Conservation (phyloP, 2,329 filamentous ascomycete species). For the Colletotrichum orchidophilum region DNA sequence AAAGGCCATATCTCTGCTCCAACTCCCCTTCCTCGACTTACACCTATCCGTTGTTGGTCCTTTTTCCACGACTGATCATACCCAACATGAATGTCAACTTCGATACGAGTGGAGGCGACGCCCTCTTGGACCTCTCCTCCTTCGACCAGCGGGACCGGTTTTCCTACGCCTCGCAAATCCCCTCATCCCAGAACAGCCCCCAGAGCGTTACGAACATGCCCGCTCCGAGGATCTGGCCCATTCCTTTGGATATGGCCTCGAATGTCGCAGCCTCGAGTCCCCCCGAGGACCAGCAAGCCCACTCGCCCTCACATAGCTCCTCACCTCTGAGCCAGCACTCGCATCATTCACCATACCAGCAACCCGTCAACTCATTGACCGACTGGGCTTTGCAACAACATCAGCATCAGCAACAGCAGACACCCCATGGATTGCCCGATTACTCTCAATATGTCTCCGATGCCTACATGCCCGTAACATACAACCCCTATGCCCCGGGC, state of each 20-base stretch:
- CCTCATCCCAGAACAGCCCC: slow-evolving; percentile 34
- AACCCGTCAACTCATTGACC: slow-evolving; percentile 61
- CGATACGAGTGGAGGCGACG: slow-evolving; percentile 65
- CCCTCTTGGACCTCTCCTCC: slow-evolving; percentile 66
- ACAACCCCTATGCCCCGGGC: slow-evolving; percentile 58
- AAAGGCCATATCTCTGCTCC: slow-evolving; percentile 34
- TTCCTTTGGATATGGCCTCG: slow-evolving; percentile 62
- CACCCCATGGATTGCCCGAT: slow-evolving; percentile 50
- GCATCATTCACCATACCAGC: slow-evolving; percentile 63
- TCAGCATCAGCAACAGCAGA: slow-evolving; percentile 52
- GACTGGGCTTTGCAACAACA: slow-evolving; percentile 71
- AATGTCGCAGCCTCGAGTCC: slow-evolving; percentile 58
- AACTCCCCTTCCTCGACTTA: slow-evolving; percentile 36
- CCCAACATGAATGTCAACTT: slow-evolving; percentile 67
- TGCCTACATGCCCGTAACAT: slow-evolving; percentile 42
- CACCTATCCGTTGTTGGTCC: slow-evolving; percentile 41
- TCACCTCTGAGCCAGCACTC: slow-evolving; percentile 61
- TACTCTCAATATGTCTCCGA: slow-evolving; percentile 66
- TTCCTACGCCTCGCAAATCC: slow-evolving; percentile 56
- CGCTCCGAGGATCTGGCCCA: slow-evolving; percentile 56
- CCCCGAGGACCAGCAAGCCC: slow-evolving; percentile 55
- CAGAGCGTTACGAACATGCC: slow-evolving; percentile 42
- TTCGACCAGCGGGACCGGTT: slow-evolving; percentile 69
- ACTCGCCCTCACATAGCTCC: slow-evolving; percentile 55
- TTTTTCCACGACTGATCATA: slow-evolving; percentile 39